Evolutionary conservation across 2,329 filamentous ascomycete genomes (phyloP).

Genomic region (Hymenoscyphus linearis): DNA sequence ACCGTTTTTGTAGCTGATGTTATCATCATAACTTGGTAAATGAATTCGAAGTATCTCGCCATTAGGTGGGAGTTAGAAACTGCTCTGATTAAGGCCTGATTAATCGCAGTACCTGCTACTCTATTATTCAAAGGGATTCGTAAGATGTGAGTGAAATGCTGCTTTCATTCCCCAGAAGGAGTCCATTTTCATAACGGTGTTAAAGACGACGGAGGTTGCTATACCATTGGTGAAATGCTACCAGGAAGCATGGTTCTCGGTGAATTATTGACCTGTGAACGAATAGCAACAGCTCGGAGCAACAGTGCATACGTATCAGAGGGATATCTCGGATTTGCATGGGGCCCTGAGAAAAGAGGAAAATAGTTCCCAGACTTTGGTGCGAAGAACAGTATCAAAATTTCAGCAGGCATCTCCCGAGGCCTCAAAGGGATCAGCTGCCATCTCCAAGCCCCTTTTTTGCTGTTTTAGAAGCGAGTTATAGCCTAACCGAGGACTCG

Average conservation of each 20-base stretch:
- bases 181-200: slow-evolving; percentile 1
- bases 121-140: slow-evolving; percentile 45
- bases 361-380: slow-evolving; percentile 9
- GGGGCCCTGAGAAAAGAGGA: not conserved
- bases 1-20: slow-evolving; percentile 48
- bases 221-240: slow-evolving; percentile 2
- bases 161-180: slow-evolving; percentile 4
- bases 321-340: not conserved
- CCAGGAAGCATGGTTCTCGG: slow-evolving; percentile 5
- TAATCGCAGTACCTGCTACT: slow-evolving; percentile 44
- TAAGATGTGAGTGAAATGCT: slow-evolving; percentile 29
- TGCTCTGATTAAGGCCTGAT: slow-evolving; percentile 48
- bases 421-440: slow-evolving; percentile 11
- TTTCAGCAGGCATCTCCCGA: slow-evolving; percentile 46
- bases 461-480: slow-evolving; percentile 13
- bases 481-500: slow-evolving; percentile 8
- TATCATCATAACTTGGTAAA: slow-evolving; percentile 47
- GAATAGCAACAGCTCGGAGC: not conserved
- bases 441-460: slow-evolving; percentile 8
- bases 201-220: slow-evolving; percentile 9
- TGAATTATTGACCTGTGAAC: slow-evolving; percentile 7
- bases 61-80: slow-evolving; percentile 45
- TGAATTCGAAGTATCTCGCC: slow-evolving; percentile 43
- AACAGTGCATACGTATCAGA: not conserved
- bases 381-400: slow-evolving; percentile 69